Conservation (phyloP, 257 asterid species). For the Handroanthus guayacan region DNA sequence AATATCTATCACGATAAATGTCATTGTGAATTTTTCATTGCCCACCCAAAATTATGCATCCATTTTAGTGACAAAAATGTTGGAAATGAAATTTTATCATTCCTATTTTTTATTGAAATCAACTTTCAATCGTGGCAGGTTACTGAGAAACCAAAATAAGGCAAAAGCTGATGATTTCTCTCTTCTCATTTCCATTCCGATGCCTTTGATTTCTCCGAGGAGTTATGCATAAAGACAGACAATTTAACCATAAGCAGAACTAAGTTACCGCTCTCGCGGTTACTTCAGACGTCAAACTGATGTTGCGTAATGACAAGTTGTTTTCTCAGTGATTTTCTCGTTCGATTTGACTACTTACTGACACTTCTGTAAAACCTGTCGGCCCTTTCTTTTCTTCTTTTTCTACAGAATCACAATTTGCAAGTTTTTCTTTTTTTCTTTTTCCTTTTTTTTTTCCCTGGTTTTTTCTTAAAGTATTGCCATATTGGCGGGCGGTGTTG, state of each 20-base stretch:
- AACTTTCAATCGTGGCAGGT: no score
- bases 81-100: no score
- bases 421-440: not conserved
- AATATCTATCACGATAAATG: no score
- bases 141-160: not conserved
- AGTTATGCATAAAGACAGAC: not conserved
- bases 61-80: no score
- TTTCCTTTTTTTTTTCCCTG: not conserved
- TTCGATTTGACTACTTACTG: constrained; percentile 43
- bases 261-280: not conserved
- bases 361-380: constrained; percentile 33
- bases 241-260: not conserved
- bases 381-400: no score
- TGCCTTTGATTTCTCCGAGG: not conserved
- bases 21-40: no score
- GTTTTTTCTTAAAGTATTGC: no score
- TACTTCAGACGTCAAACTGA: constrained; percentile 20
- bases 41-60: no score
- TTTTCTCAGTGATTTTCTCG: constrained; percentile 12
- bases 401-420: constrained; percentile 36
- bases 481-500: no score
- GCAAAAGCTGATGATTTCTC: constrained; percentile 7
- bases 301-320: constrained; percentile 41
- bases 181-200: constrained; percentile 1
- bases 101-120: no score